phyloP scores from a whole-genome alignment of 2,329 filamentous ascomycete genomes.

The Alternaria postmessia region DNA sequence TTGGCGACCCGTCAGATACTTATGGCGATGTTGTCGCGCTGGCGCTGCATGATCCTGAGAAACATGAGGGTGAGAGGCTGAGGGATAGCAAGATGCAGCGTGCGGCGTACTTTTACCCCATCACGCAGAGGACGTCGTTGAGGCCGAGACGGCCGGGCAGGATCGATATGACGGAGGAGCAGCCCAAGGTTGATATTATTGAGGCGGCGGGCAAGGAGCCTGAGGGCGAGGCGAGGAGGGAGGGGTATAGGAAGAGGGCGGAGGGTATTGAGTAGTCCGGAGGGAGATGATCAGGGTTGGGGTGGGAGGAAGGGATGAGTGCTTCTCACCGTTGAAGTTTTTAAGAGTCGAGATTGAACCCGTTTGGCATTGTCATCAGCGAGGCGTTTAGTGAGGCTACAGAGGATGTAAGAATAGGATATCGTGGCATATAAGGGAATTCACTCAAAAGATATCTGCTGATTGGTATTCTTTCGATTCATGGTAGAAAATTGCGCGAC shows the following conservation, averaged over 20 bases:
- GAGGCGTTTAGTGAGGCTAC: no score
- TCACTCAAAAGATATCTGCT: no score
- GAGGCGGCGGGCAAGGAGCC: conserved; percentile 62
- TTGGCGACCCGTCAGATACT: conserved; percentile 59
- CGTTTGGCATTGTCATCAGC: no score
- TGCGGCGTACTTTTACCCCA: conserved; percentile 70
- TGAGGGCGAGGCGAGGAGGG: conserved; percentile 59
- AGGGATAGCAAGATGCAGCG: conserved; percentile 52
- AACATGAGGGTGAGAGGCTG: conserved; percentile 48
- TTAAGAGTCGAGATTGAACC: neutral
- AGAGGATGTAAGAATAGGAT: no score
- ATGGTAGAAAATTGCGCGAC: no score
- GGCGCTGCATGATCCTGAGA: conserved; percentile 63
- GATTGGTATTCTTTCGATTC: no score
- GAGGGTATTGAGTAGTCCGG: conserved; percentile 43
- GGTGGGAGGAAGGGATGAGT: neutral
- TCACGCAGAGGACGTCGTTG: conserved; percentile 64
- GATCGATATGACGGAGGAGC: conserved; percentile 52
- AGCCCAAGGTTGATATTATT: conserved; percentile 61
- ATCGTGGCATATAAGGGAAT: no score
- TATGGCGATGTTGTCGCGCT: conserved; percentile 65
- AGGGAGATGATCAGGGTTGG: neutral
- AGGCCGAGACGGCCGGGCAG: conserved; percentile 54
- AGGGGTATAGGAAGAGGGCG: conserved; percentile 54
- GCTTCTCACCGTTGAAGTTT: no score